Percentiles rank a stretch among this genome's conserved stretches.
phyloP scores from a whole-genome alignment of 345 rosid genomes.

The Eucalyptus sideroxylon region DNA sequence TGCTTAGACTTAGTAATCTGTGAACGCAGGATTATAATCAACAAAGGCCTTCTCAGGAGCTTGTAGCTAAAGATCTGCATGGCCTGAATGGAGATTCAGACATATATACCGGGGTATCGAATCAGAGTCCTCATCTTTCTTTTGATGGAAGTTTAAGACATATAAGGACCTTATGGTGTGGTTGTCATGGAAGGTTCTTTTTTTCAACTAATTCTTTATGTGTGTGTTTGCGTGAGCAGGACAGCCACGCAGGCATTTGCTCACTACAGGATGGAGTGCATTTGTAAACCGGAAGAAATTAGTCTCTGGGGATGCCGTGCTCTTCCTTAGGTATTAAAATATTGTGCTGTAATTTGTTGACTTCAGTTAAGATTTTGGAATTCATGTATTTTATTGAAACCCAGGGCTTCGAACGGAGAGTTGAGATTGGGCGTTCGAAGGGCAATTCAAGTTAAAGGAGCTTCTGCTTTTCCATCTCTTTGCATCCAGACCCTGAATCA shows the following conservation, averaged over 20 bases:
- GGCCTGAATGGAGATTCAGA: conserved; percentile 92
- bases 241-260: conserved; percentile 98
- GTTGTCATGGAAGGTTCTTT: neutral
- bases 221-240: conserved; percentile 19
- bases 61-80: conserved; percentile 92
- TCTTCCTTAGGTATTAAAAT: conserved; percentile 63
- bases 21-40: conserved; percentile 74
- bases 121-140: neutral
- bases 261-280: conserved; percentile 99
- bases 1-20: neutral
- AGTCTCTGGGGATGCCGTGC: conserved; percentile 98
- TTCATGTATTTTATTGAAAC: neutral
- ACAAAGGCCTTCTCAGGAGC: conserved; percentile 97
- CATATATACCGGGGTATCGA: conserved; percentile 80
- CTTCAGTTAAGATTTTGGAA: neutral
- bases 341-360: neutral
- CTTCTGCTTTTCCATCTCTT: conserved; percentile 26
- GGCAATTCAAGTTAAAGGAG: conserved; percentile 65
- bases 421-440: conserved; percentile 91
- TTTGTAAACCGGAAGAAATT: conserved; percentile 98
- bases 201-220: neutral
- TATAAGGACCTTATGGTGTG: neutral
- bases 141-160: neutral
- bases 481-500: conserved; percentile 43
- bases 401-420: conserved; percentile 92